phyloP scores from a whole-genome alignment of 2,329 filamentous ascomycete genomes.

The Scytalidium sp. region DNA sequence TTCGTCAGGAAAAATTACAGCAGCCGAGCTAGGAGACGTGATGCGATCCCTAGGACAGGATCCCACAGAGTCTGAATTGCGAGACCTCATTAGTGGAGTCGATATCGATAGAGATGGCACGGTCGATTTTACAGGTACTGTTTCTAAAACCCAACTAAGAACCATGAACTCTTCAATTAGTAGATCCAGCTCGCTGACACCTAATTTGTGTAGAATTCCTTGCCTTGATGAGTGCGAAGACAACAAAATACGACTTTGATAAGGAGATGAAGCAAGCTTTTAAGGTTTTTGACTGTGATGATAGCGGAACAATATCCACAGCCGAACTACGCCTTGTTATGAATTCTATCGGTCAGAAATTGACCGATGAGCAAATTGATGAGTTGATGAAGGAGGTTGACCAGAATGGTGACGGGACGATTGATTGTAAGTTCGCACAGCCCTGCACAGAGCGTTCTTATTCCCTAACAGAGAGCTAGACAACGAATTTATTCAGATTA shows the following conservation, averaged over 20 bases:
- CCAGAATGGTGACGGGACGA: slow-evolving; percentile 60
- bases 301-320: slow-evolving; percentile 62
- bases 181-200: background rate
- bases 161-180: background rate
- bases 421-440: slow-evolving; percentile 50
- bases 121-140: slow-evolving; percentile 61
- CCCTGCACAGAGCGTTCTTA: too few relatives aligned
- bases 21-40: slow-evolving; percentile 59
- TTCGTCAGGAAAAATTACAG: slow-evolving; percentile 56
- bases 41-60: slow-evolving; percentile 63
- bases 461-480: too few relatives aligned
- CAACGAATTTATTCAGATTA: slow-evolving; percentile 14
- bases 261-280: slow-evolving; percentile 64
- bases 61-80: slow-evolving; percentile 58
- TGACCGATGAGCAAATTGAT: slow-evolving; percentile 62
- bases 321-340: slow-evolving; percentile 62
- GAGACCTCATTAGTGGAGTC: slow-evolving; percentile 67
- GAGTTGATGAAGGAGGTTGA: slow-evolving; percentile 66
- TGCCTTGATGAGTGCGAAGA: slow-evolving; percentile 63
- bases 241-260: slow-evolving; percentile 59
- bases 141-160: too few relatives aligned
- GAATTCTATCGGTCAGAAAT: slow-evolving; percentile 61
- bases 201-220: slow-evolving; percentile 54
- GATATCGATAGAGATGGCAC: slow-evolving; percentile 63
- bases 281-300: slow-evolving; percentile 64